Conservation (phyloP, 139 green algal species). For the Spirogloea muscicola region DNA sequence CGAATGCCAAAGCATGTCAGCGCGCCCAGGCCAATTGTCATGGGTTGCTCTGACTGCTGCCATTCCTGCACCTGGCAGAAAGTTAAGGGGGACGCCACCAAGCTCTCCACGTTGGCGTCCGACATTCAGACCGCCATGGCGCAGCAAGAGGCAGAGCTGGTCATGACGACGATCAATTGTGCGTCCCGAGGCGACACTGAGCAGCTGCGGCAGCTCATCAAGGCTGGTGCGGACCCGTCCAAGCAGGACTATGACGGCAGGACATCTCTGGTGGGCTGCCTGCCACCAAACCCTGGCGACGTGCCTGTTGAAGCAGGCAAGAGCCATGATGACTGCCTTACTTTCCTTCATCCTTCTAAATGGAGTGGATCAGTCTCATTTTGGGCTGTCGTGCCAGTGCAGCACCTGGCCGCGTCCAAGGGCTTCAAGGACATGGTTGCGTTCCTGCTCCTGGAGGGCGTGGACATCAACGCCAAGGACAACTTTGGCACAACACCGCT, state of each 20-base stretch:
- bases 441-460: slow-evolving; percentile 18
- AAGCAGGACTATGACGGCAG: slow-evolving; percentile 26
- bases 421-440: slow-evolving; percentile 20
- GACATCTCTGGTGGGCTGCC: slow-evolving; percentile 18
- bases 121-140: slow-evolving; percentile 16
- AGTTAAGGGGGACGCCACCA: slow-evolving; percentile 13
- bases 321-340: too few species aligned
- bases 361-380: too few species aligned
- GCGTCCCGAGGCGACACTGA: slow-evolving; percentile 13
- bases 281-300: neutral
- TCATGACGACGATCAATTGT: slow-evolving; percentile 20
- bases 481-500: slow-evolving; percentile 39
- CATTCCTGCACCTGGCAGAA: slow-evolving; percentile 5
- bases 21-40: neutral
- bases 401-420: slow-evolving; percentile 38
- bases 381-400: too few species aligned
- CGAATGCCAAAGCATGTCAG: neutral
- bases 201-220: slow-evolving; percentile 15
- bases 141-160: slow-evolving; percentile 26
- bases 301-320: too few species aligned
- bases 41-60: neutral
- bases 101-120: neutral
- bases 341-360: too few species aligned
- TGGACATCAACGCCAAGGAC: slow-evolving; percentile 4
- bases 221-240: slow-evolving; percentile 5